A percentile compares a stretch with the other conserved stretches of the same genome.
phyloP scores from a whole-genome alignment of 257 asterid genomes.

The Salvia rosmarinus region DNA sequence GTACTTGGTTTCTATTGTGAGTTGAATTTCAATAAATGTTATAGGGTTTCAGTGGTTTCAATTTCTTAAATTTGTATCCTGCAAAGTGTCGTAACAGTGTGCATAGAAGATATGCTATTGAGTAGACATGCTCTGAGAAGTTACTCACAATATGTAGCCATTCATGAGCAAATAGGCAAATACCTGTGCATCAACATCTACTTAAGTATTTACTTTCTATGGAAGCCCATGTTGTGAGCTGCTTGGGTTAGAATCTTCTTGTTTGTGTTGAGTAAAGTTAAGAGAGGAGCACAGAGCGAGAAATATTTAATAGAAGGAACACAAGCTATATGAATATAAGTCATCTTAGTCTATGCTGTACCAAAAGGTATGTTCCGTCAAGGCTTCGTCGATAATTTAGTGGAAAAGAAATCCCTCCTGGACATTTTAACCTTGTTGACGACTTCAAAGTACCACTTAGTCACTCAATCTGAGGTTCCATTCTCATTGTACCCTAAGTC shows the following conservation, averaged over 20 bases:
- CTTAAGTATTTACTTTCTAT: not conserved
- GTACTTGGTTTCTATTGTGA: not conserved
- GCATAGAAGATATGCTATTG: slow-evolving; percentile 11
- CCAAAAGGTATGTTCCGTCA: not conserved
- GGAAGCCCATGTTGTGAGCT: slow-evolving; percentile 8
- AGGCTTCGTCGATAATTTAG: not conserved
- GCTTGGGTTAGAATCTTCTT: not conserved
- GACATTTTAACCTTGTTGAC: not conserved
- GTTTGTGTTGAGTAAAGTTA: not conserved
- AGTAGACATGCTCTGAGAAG: not conserved
- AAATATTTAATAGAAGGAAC: not conserved
- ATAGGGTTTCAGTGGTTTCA: not conserved
- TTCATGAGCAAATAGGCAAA: slow-evolving; percentile 6
- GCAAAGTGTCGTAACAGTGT: slow-evolving; percentile 1
- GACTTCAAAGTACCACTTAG: not conserved
- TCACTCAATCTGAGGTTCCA: not conserved
- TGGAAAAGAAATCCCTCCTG: not conserved
- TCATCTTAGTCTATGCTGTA: not conserved
- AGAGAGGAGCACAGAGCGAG: not conserved
- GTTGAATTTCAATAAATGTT: slow-evolving; percentile 1
- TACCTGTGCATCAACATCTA: not conserved
- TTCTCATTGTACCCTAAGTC: not conserved
- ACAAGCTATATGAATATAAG: not conserved
- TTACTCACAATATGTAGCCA: not conserved
- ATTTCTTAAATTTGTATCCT: not conserved